phyloP scores from a whole-genome alignment of 2,329 filamentous ascomycete species.

The Aspergillus texensis region DNA sequence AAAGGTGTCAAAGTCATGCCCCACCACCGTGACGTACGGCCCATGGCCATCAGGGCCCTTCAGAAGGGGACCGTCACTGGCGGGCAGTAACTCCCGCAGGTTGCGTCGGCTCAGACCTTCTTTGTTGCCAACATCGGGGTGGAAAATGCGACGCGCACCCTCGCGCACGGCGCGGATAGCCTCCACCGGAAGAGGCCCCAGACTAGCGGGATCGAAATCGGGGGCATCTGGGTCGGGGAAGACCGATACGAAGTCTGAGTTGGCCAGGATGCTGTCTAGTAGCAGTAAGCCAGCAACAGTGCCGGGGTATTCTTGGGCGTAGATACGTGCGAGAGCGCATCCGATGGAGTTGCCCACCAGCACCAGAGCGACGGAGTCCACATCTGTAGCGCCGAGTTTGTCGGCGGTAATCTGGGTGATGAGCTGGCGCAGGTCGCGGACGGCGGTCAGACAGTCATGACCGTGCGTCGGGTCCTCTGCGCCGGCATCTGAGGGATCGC shows the following conservation, averaged over 20 bases:
- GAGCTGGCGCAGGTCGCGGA: slow-evolving; percentile 47
- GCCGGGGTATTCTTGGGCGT: slow-evolving; percentile 50
- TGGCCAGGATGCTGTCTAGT: slow-evolving; percentile 62
- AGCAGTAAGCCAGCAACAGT: slow-evolving; percentile 53
- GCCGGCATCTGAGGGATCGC: slow-evolving; percentile 43
- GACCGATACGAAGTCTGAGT: slow-evolving; percentile 58
- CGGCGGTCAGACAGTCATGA: not conserved
- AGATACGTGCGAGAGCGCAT: slow-evolving; percentile 56
- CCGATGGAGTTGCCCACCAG: slow-evolving; percentile 56
- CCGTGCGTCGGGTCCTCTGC: slow-evolving; percentile 27
- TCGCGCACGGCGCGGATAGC: slow-evolving; percentile 38
- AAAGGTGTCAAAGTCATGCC: slow-evolving; percentile 58
- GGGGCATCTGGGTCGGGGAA: slow-evolving; percentile 58
- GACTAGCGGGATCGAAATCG: slow-evolving; percentile 44
- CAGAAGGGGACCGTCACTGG: slow-evolving; percentile 46
- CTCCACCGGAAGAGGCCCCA: slow-evolving; percentile 41
- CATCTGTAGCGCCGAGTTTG: slow-evolving; percentile 24
- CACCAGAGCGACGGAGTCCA: slow-evolving; percentile 44
- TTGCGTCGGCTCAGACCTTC: slow-evolving; percentile 55
- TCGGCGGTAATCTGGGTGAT: slow-evolving; percentile 42
- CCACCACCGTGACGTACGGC: slow-evolving; percentile 54
- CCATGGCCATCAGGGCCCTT: slow-evolving; percentile 35
- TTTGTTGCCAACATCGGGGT: slow-evolving; percentile 52
- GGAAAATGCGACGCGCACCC: slow-evolving; percentile 47
- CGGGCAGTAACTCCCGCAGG: slow-evolving; percentile 48